These are phyloP conservation scores for Reticulascus tulasneorum DNA, from an alignment of 2,329 filamentous ascomycete genomes.

Conservation along the genomic window DNA sequence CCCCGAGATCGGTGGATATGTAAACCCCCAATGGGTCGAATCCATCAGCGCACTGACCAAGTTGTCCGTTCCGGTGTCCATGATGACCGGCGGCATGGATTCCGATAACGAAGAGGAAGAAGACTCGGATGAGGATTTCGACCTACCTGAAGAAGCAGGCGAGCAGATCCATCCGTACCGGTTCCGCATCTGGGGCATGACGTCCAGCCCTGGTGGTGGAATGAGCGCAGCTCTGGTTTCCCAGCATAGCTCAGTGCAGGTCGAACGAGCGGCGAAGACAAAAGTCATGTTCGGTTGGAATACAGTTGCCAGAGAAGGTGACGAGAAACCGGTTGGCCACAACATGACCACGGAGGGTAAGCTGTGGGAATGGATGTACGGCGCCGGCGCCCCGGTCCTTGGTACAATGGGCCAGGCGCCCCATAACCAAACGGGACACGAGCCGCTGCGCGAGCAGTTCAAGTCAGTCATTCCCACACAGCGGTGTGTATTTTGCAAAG, in stretches of 20 bases:
- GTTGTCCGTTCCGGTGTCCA: conserved; percentile 39
- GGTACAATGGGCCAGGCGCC: conserved; percentile 24
- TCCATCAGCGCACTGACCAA: conserved; percentile 41
- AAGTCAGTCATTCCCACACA: conserved; percentile 29
- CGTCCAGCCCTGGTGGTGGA: conserved; percentile 47
- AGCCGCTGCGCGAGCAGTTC: conserved; percentile 34
- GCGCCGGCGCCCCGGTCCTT: conserved; percentile 41
- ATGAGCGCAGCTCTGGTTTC: conserved; percentile 48
- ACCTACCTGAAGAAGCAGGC: conserved; percentile 27
- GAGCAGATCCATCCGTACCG: conserved; percentile 44
- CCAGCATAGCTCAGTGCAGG: conserved; percentile 43
- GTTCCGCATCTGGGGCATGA: conserved; percentile 50
- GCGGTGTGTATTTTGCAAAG: conserved; percentile 45
- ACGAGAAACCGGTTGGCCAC: conserved; percentile 1
- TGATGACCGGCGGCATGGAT: conserved; percentile 31
- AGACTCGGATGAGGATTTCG: conserved; percentile 24
- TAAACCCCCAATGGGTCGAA: conserved; percentile 42
- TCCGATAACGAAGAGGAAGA: conserved; percentile 16
- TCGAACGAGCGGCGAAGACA: conserved; percentile 36
- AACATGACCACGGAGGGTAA: conserved; percentile 49
- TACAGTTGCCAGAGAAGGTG: conserved; percentile 3
- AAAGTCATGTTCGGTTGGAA: conserved; percentile 32
- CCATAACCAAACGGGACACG: conserved; percentile 1
- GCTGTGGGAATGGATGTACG: conserved; percentile 58
- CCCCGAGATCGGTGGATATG: no score